Percentiles rank a stretch among this genome's conserved stretches.
Evolutionary conservation across 441 rosid genomes (phyloP).

Genomic region (Pelargonium citronellum): DNA sequence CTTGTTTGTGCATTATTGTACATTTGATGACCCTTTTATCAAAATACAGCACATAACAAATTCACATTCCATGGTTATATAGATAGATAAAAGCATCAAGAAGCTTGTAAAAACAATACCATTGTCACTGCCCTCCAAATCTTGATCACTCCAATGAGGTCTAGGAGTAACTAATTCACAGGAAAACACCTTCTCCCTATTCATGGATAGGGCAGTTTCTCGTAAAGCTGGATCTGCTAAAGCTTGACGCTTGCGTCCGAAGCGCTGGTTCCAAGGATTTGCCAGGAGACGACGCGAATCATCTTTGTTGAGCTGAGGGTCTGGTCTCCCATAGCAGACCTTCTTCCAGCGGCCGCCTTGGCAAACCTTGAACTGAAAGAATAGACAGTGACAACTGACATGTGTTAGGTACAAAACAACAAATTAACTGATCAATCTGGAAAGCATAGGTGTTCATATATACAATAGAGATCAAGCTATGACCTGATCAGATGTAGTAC

Average conservation of each 20-base stretch:
- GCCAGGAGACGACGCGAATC: slow-evolving; percentile 22
- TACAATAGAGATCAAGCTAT: neutral
- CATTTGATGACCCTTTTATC: too few species aligned
- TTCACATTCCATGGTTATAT: neutral
- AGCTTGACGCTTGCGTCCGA: slow-evolving; percentile 26
- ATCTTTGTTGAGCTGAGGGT: slow-evolving; percentile 19
- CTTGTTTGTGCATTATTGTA: too few species aligned
- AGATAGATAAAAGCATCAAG: too few species aligned
- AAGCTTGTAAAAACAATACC: slow-evolving; percentile 18
- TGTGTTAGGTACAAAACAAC: neutral
- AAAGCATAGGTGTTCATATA: neutral
- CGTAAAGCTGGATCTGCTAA: slow-evolving; percentile 10
- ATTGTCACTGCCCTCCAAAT: slow-evolving; percentile 22
- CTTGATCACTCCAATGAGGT: slow-evolving; percentile 17
- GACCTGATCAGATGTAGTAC: slow-evolving; percentile 36
- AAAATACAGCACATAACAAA: neutral
- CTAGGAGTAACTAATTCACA: slow-evolving; percentile 24
- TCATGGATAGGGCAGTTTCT: slow-evolving; percentile 16
- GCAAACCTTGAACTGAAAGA: slow-evolving; percentile 34
- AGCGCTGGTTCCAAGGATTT: slow-evolving; percentile 54
- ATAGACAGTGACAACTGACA: neutral
- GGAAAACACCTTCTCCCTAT: slow-evolving; percentile 24
- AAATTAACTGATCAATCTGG: neutral
- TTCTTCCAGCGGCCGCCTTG: slow-evolving; percentile 47
- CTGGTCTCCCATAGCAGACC: slow-evolving; percentile 36